A percentile compares a stretch with the other conserved stretches of the same genome.
phyloP scores from a whole-genome alignment of 1,284 basidiomycete species.

The Pyrrhoderma lamaoense region DNA sequence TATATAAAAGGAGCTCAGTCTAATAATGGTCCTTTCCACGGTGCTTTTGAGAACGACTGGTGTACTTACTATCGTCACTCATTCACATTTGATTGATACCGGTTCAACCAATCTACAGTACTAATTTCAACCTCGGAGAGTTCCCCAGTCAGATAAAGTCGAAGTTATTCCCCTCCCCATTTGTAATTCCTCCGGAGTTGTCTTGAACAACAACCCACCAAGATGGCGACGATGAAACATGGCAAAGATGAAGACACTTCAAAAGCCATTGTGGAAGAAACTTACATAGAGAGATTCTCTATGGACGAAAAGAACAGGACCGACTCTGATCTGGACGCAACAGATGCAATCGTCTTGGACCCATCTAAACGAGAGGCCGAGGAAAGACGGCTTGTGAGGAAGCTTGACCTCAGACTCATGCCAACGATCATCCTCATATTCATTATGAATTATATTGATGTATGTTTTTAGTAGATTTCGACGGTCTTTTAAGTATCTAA shows the following conservation, averaged over 20 bases:
- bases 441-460: conserved; percentile 66
- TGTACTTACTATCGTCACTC: no score
- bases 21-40: no score
- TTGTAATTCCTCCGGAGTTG: no score
- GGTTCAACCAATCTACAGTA: no score
- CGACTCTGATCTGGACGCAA: background rate
- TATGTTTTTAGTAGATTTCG: conserved; percentile 28
- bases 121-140: no score
- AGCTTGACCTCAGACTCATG: conserved; percentile 52
- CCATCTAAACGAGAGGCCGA: conserved; percentile 18
- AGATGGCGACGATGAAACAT: no score
- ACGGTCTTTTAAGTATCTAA: background rate
- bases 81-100: no score
- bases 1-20: no score
- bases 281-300: background rate
- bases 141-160: no score
- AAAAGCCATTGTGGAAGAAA: background rate
- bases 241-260: conserved; percentile 25
- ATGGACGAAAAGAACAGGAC: background rate
- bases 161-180: no score
- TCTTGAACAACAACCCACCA: no score
- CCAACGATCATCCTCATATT: conserved; percentile 56
- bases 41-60: no score
- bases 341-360: conserved; percentile 30
- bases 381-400: conserved; percentile 42